phyloP scores from a whole-genome alignment of 2,329 filamentous ascomycete species.

The Paraphaeosphaeria minitans region DNA sequence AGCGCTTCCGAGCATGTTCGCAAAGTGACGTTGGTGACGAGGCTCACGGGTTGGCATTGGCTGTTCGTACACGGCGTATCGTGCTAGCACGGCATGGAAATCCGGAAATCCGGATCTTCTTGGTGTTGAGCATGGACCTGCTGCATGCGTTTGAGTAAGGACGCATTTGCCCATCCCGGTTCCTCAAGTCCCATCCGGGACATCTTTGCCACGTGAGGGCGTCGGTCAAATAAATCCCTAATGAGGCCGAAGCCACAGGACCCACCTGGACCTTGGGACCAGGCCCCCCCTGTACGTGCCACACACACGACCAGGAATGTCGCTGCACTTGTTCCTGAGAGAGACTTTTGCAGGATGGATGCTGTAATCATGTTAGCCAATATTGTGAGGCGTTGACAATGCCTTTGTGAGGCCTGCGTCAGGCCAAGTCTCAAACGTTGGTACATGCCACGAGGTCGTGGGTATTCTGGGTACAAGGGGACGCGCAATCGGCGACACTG shows the following conservation, averaged over 20 bases:
- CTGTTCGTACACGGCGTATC: conserved; percentile 11
- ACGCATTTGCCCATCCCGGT: conserved; percentile 15
- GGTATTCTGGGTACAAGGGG: background rate
- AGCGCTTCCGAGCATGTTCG: background rate
- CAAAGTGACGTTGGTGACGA: background rate
- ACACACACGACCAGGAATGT: conserved; percentile 30
- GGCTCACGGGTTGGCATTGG: conserved; percentile 22
- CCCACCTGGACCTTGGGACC: conserved; percentile 28
- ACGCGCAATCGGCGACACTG: conserved; percentile 2
- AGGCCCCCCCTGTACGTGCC: conserved; percentile 35
- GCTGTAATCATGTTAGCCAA: conserved; percentile 22
- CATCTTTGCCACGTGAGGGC: conserved; percentile 38
- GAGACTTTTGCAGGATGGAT: conserved; percentile 19
- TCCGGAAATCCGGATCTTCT: conserved; percentile 22
- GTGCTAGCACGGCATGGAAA: conserved; percentile 12
- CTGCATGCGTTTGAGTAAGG: conserved; percentile 12
- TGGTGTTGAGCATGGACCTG: conserved; percentile 24
- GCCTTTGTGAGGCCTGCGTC: background rate
- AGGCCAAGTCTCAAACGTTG: background rate
- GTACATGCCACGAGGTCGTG: background rate
- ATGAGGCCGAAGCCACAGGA: conserved; percentile 39
- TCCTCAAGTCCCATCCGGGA: conserved; percentile 17
- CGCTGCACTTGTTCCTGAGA: conserved; percentile 33
- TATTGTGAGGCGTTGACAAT: conserved; percentile 2
- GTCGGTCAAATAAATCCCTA: conserved; percentile 30